Evolutionary conservation across 1,284 basidiomycete genomes (phyloP).

Genomic region (Heliocybe sulcata): DNA sequence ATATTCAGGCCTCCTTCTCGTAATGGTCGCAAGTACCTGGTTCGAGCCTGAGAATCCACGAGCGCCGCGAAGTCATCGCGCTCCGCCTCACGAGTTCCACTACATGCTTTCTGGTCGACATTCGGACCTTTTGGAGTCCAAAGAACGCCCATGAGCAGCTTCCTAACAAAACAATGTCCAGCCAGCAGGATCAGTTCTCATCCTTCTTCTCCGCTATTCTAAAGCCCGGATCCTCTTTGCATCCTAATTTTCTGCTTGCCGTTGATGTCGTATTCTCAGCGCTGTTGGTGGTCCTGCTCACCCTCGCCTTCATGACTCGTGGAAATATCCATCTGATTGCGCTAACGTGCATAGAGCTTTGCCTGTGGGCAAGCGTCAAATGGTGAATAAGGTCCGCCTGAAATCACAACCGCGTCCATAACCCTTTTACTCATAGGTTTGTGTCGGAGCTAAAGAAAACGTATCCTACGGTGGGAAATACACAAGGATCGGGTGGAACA

Average conservation of each 20-base stretch:
- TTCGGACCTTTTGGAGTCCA: too few relatives aligned
- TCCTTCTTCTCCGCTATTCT: slow-evolving; percentile 50
- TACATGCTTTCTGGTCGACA: too few relatives aligned
- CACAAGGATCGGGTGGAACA: background rate
- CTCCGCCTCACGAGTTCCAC: too few relatives aligned
- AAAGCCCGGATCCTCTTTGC: slow-evolving; percentile 64
- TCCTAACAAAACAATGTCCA: background rate
- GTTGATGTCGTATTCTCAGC: slow-evolving; percentile 53
- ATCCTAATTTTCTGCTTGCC: slow-evolving; percentile 59
- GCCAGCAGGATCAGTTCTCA: background rate
- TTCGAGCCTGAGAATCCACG: too few relatives aligned
- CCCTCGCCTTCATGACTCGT: slow-evolving; percentile 45
- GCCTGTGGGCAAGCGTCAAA: slow-evolving; percentile 71
- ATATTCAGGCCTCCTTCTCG: too few relatives aligned
- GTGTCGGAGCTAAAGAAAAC: background rate
- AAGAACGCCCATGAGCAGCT: too few relatives aligned
- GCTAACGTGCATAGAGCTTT: slow-evolving; percentile 55
- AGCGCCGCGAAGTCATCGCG: too few relatives aligned
- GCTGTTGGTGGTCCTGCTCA: slow-evolving; percentile 51
- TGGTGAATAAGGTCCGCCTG: too few relatives aligned
- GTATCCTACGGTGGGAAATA: background rate
- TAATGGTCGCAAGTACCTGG: too few relatives aligned
- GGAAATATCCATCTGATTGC: slow-evolving; percentile 58
- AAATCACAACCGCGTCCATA: too few relatives aligned
- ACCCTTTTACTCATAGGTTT: background rate